These are phyloP conservation scores for Carallia pectinifolia DNA, from an alignment of 345 rosid species.

Conservation along the genomic window DNA sequence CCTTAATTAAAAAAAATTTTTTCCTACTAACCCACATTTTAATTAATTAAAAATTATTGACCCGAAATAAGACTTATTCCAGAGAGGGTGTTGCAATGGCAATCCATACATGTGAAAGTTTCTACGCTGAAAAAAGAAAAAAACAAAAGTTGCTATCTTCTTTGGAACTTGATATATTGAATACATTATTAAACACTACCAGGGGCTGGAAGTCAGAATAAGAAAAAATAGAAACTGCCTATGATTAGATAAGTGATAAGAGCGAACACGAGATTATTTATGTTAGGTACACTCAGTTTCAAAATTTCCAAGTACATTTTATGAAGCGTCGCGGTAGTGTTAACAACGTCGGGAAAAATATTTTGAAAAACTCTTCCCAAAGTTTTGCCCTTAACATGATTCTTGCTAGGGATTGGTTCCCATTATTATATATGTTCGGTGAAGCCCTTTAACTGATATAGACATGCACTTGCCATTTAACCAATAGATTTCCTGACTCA, in stretches of 20 bases:
- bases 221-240: constrained; percentile 10
- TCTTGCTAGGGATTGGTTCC: constrained; percentile 24
- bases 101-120: constrained; percentile 24
- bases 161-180: constrained; percentile 13
- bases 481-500: not conserved
- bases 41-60: too few relatives aligned
- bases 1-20: too few relatives aligned
- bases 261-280: too few relatives aligned
- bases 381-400: constrained; percentile 23
- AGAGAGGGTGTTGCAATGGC: constrained; percentile 7
- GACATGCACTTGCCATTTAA: constrained; percentile 25
- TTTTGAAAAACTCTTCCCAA: constrained; percentile 7
- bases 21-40: too few relatives aligned
- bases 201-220: constrained; percentile 19
- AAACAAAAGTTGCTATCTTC: constrained; percentile 10
- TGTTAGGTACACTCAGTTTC: too few relatives aligned
- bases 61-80: too few relatives aligned
- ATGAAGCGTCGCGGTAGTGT: too few relatives aligned
- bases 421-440: constrained; percentile 14
- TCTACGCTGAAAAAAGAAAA: constrained; percentile 17
- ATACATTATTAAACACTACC: constrained; percentile 7
- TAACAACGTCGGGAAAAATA: not conserved
- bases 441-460: constrained; percentile 20
- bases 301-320: too few relatives aligned
- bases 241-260: too few relatives aligned